These are phyloP conservation scores for Prunus dulcis DNA, from an alignment of 306 rosid species.

Conservation along the genomic window DNA sequence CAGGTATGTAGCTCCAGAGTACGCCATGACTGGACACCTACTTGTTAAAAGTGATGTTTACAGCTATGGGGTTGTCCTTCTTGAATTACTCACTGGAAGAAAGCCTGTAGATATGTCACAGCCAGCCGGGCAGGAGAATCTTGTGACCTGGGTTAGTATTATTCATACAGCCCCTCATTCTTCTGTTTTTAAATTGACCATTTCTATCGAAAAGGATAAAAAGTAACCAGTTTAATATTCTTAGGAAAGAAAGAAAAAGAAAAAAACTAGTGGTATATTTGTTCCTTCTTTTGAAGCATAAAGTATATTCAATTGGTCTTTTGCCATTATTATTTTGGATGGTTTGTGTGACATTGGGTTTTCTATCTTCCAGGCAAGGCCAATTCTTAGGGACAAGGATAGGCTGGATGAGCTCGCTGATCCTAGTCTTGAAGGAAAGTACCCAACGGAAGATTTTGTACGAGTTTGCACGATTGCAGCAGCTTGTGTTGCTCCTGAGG, in stretches of 20 bases:
- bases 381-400: slow-evolving; percentile 90
- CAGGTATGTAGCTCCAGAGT: slow-evolving; percentile 99
- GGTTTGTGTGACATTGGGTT: slow-evolving; percentile 18
- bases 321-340: background rate
- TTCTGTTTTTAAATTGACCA: slow-evolving; percentile 15
- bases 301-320: background rate
- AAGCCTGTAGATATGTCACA: slow-evolving; percentile 98
- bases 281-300: slow-evolving; percentile 3
- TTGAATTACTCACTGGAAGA: slow-evolving; percentile 86
- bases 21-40: slow-evolving; percentile 96
- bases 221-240: background rate
- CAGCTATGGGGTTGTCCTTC: slow-evolving; percentile 93
- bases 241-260: background rate
- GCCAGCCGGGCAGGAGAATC: slow-evolving; percentile 91
- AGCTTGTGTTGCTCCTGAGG: slow-evolving; percentile 97
- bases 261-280: background rate
- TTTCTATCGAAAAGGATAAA: background rate
- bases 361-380: slow-evolving; percentile 72
- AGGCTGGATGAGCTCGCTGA: slow-evolving; percentile 84
- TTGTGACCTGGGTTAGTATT: slow-evolving; percentile 89
- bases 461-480: slow-evolving; percentile 96
- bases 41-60: slow-evolving; percentile 96
- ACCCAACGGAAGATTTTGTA: slow-evolving; percentile 81
- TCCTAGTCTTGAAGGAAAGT: slow-evolving; percentile 76
- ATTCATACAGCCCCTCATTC: slow-evolving; percentile 16